Conservation (phyloP, 179 eudicot species). For the Patellifolia procumbens region DNA sequence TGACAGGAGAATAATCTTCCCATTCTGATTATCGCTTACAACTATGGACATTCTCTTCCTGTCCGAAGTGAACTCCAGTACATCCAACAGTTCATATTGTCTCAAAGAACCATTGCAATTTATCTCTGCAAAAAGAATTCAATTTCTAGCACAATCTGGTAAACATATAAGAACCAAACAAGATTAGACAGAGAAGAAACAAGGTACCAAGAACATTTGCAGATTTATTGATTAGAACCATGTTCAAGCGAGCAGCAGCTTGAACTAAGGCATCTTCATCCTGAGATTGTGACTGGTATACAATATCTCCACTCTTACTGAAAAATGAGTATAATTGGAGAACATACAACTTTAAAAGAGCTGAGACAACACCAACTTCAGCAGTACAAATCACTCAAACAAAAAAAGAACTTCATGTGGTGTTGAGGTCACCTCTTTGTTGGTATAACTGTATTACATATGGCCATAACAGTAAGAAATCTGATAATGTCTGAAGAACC, state of each 20-base stretch:
- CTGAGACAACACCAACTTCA: slow-evolving; percentile 1
- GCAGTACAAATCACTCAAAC: slow-evolving; percentile 19
- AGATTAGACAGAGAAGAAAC: slow-evolving; percentile 8
- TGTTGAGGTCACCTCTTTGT: slow-evolving; percentile 58
- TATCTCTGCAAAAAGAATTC: slow-evolving; percentile 56
- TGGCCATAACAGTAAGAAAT: slow-evolving; percentile 85
- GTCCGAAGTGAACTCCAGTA: slow-evolving; percentile 94
- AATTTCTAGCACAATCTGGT: neutral
- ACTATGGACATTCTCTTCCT: slow-evolving; percentile 97
- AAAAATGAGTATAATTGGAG: slow-evolving; percentile 10
- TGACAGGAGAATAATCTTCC: slow-evolving; percentile 72
- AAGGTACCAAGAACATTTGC: slow-evolving; percentile 68
- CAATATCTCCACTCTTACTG: slow-evolving; percentile 77
- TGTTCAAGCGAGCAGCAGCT: slow-evolving; percentile 83
- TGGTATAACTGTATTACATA: slow-evolving; percentile 90
- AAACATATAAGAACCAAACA: neutral
- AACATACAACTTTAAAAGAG: slow-evolving; percentile 1
- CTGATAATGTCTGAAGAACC: slow-evolving; percentile 68
- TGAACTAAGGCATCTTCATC: slow-evolving; percentile 99
- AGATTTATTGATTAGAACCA: slow-evolving; percentile 69
- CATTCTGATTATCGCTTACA: slow-evolving; percentile 67
- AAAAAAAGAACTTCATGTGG: neutral
- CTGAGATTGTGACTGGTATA: slow-evolving; percentile 95
- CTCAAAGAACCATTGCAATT: slow-evolving; percentile 54
- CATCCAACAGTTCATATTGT: slow-evolving; percentile 79